phyloP scores from a whole-genome alignment of 257 asterid genomes.

The Solanum pinnatisectum region DNA sequence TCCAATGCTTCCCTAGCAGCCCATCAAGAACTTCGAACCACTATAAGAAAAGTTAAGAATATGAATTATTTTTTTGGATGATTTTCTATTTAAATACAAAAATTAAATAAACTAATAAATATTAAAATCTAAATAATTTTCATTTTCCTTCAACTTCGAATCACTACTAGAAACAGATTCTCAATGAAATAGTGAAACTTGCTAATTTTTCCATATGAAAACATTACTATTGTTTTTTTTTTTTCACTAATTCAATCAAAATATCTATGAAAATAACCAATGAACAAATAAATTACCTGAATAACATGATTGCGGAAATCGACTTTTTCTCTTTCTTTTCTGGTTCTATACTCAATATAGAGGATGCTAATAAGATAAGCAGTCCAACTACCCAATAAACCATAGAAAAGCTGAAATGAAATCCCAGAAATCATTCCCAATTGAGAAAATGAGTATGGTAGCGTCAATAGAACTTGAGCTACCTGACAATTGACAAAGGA shows the following conservation, averaged over 20 bases:
- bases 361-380: slow-evolving; percentile 31
- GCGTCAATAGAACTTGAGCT: slow-evolving; percentile 29
- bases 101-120: background rate
- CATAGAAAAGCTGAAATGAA: slow-evolving; percentile 26
- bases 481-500: slow-evolving; percentile 6
- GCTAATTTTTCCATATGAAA: background rate
- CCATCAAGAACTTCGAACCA: slow-evolving; percentile 34
- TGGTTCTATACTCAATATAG: slow-evolving; percentile 30
- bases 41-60: background rate
- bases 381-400: slow-evolving; percentile 32
- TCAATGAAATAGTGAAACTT: background rate
- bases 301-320: slow-evolving; percentile 35
- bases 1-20: slow-evolving; percentile 42
- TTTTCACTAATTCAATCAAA: background rate
- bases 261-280: too few species aligned
- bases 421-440: slow-evolving; percentile 32
- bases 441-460: slow-evolving; percentile 34
- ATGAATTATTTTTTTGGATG: background rate
- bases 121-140: background rate
- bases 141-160: background rate
- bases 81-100: background rate
- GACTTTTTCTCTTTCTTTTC: slow-evolving; percentile 30
- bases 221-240: too few species aligned
- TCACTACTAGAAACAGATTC: background rate
- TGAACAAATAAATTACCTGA: slow-evolving; percentile 6